Evolutionary conservation across 2,329 filamentous ascomycete genomes (phyloP).

Genomic region (Colletotrichum aenigma): DNA sequence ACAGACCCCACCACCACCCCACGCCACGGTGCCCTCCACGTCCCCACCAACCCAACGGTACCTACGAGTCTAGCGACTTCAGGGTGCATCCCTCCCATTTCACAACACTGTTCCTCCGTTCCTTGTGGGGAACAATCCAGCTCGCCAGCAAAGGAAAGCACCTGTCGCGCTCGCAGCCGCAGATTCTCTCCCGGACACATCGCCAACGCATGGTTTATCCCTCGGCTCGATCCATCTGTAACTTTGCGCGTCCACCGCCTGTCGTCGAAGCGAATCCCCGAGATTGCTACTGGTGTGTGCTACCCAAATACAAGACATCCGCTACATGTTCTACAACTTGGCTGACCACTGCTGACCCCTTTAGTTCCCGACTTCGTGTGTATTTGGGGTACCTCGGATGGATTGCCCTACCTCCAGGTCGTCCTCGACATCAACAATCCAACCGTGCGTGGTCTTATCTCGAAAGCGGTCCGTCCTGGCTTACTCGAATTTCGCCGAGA

Average conservation of each 20-base stretch:
- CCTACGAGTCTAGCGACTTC: no score
- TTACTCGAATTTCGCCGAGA: background rate
- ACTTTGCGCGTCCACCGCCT: background rate
- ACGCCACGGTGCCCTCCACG: no score
- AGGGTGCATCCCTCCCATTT: no score
- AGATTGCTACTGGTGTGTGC: background rate
- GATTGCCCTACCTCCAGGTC: background rate
- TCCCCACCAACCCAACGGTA: no score
- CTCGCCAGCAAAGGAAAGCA: background rate
- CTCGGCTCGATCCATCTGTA: background rate
- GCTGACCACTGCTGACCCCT: background rate
- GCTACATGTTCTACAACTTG: background rate
- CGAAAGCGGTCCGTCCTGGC: background rate
- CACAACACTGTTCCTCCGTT: no score
- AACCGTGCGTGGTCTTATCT: background rate
- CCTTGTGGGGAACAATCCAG: rapidly evolving
- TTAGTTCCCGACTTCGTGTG: background rate
- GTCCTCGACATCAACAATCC: no score
- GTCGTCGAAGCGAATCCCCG: background rate
- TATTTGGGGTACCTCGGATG: background rate
- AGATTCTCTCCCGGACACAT: background rate
- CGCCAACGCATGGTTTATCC: background rate
- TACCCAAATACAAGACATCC: background rate
- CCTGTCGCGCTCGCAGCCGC: background rate
- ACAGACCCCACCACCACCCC: no score